Conservation (phyloP, 257 asterid genomes). For the Thymus quinquecostatus region DNA sequence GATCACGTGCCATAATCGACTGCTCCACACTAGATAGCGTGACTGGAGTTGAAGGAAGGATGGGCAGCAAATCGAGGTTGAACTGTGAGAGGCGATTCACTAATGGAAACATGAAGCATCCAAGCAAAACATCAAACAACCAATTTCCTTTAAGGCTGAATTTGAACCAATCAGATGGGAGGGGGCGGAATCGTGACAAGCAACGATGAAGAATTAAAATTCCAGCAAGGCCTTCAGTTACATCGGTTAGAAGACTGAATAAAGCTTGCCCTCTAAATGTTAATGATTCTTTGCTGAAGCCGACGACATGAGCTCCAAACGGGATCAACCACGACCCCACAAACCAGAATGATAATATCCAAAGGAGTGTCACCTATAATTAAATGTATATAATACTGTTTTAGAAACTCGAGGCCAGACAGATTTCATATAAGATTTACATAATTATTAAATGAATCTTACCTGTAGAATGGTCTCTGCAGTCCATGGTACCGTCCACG, state of each 20-base stretch:
- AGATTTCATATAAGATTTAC: neutral
- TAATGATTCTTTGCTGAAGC: conserved; percentile 80
- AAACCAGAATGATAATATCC: conserved; percentile 96
- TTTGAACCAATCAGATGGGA: conserved; percentile 87
- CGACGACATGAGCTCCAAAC: conserved; percentile 79
- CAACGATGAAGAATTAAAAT: conserved; percentile 77
- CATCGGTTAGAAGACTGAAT: conserved; percentile 94
- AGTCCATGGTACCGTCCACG: conserved; percentile 95
- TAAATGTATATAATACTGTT: neutral
- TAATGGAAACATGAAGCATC: conserved; percentile 88
- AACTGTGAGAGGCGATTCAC: conserved; percentile 88
- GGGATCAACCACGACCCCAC: conserved; percentile 99
- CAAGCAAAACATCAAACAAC: conserved; percentile 70
- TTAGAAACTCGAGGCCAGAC: neutral
- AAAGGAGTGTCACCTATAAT: conserved; percentile 83
- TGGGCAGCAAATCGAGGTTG: conserved; percentile 75
- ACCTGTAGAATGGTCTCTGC: conserved; percentile 94
- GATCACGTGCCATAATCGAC: conserved; percentile 88
- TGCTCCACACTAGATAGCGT: conserved; percentile 89
- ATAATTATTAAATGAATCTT: neutral
- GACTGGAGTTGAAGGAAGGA: conserved; percentile 77
- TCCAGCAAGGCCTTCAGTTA: conserved; percentile 92
- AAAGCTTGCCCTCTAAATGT: conserved; percentile 90
- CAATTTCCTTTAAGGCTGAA: conserved; percentile 82
- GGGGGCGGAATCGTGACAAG: conserved; percentile 77